Percentiles rank a stretch among this genome's conserved stretches.
Evolutionary conservation across 108 stramenopile genomes (phyloP).

Genomic region (Skeletonema menzelii): DNA sequence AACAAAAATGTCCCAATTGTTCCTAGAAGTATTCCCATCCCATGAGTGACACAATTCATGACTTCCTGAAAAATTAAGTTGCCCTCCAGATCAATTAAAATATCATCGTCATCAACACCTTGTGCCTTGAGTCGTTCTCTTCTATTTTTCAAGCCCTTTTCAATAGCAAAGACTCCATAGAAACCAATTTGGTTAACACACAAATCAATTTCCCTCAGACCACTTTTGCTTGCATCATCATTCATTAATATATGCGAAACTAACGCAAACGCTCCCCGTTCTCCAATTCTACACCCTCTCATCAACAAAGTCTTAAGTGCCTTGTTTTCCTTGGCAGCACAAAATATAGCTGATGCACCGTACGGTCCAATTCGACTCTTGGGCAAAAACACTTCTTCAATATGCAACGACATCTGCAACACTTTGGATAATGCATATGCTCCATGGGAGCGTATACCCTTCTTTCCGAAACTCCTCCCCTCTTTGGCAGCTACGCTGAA

Average conservation of each 20-base stretch:
- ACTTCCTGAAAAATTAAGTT: slow-evolving; percentile 84
- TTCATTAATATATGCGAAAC: slow-evolving; percentile 39
- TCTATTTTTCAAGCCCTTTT: slow-evolving; percentile 43
- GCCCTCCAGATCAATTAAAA: slow-evolving; percentile 63
- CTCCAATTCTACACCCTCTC: slow-evolving; percentile 72
- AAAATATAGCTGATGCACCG: slow-evolving; percentile 72
- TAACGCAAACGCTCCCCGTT: slow-evolving; percentile 76
- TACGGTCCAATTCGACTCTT: slow-evolving; percentile 80
- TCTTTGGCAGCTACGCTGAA: slow-evolving; percentile 59
- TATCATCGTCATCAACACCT: slow-evolving; percentile 2
- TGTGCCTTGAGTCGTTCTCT: slow-evolving; percentile 1
- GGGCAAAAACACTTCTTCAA: slow-evolving; percentile 64
- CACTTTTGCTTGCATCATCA: slow-evolving; percentile 13
- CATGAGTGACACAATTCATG: slow-evolving; percentile 93
- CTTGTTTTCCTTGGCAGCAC: slow-evolving; percentile 57
- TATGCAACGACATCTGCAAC: slow-evolving; percentile 49
- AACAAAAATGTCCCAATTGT: slow-evolving; percentile 70
- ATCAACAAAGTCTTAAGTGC: slow-evolving; percentile 49
- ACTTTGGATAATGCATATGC: slow-evolving; percentile 73
- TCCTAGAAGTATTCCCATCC: slow-evolving; percentile 85
- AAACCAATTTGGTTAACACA: slow-evolving; percentile 72
- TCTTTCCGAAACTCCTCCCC: slow-evolving; percentile 33
- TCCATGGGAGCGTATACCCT: slow-evolving; percentile 75
- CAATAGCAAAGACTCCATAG: slow-evolving; percentile 62
- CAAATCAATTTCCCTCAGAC: slow-evolving; percentile 63